These are phyloP conservation scores for Blastobotrys parvus DNA, from an alignment of 805 yeast species.

Conservation along the genomic window DNA sequence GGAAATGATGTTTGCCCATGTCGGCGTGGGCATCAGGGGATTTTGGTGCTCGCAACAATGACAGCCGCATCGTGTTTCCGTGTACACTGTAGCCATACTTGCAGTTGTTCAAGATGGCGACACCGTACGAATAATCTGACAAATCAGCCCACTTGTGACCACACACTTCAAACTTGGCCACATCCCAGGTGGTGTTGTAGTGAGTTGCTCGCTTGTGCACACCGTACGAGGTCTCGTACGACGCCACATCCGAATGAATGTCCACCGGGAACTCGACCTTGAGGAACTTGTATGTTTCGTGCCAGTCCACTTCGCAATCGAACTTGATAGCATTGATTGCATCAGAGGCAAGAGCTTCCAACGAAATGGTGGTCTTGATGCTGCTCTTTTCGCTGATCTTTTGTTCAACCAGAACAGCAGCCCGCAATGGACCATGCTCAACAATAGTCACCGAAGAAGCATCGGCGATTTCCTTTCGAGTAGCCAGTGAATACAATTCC, in stretches of 20 bases:
- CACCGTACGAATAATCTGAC: slow-evolving; percentile 82
- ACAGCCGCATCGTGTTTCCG: slow-evolving; percentile 84
- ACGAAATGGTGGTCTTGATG: slow-evolving; percentile 60
- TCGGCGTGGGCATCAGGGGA: slow-evolving; percentile 94
- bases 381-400: slow-evolving; percentile 48
- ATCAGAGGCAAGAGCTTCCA: slow-evolving; percentile 27
- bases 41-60: slow-evolving; percentile 83
- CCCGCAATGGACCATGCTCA: slow-evolving; percentile 48
- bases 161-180: slow-evolving; percentile 92
- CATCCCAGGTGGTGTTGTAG: slow-evolving; percentile 92
- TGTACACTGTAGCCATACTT: slow-evolving; percentile 91
- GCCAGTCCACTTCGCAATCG: slow-evolving; percentile 68
- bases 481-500: slow-evolving; percentile 77
- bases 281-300: slow-evolving; percentile 76
- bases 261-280: slow-evolving; percentile 94
- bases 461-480: slow-evolving; percentile 41
- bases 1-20: slow-evolving; percentile 79
- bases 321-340: slow-evolving; percentile 37
- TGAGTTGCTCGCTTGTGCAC: slow-evolving; percentile 88
- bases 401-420: slow-evolving; percentile 56
- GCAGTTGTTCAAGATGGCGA: slow-evolving; percentile 69
- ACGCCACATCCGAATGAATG: slow-evolving; percentile 64
- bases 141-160: slow-evolving; percentile 91
- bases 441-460: slow-evolving; percentile 34
- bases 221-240: slow-evolving; percentile 93